Evolutionary conservation across 164 flowering plant genomes (phyloP).

Genomic region (Tinospora cordifolia): DNA sequence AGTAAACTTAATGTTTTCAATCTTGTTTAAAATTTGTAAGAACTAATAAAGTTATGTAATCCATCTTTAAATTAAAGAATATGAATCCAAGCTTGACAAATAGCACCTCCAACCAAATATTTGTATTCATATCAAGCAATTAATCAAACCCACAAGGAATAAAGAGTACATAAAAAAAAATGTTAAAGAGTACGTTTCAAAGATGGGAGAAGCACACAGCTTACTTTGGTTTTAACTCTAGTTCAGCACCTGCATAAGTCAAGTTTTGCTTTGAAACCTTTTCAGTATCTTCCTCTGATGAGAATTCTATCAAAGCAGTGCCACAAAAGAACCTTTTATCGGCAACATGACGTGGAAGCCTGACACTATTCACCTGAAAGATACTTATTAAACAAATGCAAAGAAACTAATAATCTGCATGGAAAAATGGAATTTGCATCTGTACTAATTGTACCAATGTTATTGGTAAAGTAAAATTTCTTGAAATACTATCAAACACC

Average conservation of each 20-base stretch:
- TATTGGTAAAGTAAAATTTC: background rate
- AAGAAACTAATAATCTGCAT: background rate
- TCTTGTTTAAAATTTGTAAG: too few relatives aligned
- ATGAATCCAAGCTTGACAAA: background rate
- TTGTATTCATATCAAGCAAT: background rate
- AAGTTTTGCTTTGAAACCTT: conserved; percentile 52
- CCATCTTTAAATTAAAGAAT: too few relatives aligned
- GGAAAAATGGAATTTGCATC: background rate
- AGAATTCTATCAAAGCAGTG: conserved; percentile 78
- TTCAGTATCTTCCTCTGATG: conserved; percentile 74
- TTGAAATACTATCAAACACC: background rate
- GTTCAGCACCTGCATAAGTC: conserved; percentile 51
- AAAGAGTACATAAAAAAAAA: background rate
- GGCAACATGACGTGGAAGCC: conserved; percentile 84
- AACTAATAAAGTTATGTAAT: too few relatives aligned
- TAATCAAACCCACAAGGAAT: background rate
- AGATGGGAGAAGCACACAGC: conserved; percentile 11
- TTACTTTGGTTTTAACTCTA: conserved; percentile 82
- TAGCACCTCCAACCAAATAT: background rate
- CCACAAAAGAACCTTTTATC: conserved; percentile 77
- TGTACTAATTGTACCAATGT: background rate
- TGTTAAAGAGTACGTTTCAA: background rate
- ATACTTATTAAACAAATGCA: conserved; percentile 3
- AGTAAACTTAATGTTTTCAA: too few relatives aligned
- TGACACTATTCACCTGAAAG: conserved; percentile 77